Evolutionary conservation across 306 rosid species (phyloP), one percentile per base, ranked within the genome.

Genomic region (Mucuna pruriens): DNA sequence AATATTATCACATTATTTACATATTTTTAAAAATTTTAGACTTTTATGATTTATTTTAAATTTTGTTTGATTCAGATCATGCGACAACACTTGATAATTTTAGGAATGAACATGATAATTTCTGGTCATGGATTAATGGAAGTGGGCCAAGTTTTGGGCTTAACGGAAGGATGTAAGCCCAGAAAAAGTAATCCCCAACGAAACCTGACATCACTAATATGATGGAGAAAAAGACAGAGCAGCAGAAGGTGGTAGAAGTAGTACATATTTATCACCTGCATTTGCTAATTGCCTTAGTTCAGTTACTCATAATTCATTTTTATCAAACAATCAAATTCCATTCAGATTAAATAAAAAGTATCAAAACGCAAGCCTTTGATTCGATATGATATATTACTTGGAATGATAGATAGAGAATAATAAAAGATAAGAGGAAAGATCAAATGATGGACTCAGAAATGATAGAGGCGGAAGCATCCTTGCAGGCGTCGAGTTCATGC

Each of bases 391-490:
- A 69, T 45, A 13, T 3, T 67, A 10, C 19, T 20, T 10, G 29
- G 45, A 75, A 82, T 60, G 3, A 39, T 9, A 48, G 49, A 38
- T 4, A 75, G 11, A 42, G 61, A 20, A 77, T 39, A 76, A 62
- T 26, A 29, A 11, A 25, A 25, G 20, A 6, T 9, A 6, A 8
- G n/a, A 26, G n/a, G 1, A 82, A 67, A 10, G 17, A 39, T 38
- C 52, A 39, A 55, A 86, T 0, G 5, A 67, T 80, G 89, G 89
- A 86, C 15, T 39, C 75, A 1, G 84, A 86, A 13, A 82, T 86
- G 89, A 60, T 68, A 68, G 89, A 83, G 54, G 82, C 75, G 25
- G 78, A 39, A 15, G 51, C 79, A 38, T 62, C 46, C 31, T 12
- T 22, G 23, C 31, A 13, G 38, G 40, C 79, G 8, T 83, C 85